Evolutionary conservation across 768 basidiomycete genomes (phyloP), one percentile per base, ranked within the genome.

Genomic region (Boletus bicolor): DNA sequence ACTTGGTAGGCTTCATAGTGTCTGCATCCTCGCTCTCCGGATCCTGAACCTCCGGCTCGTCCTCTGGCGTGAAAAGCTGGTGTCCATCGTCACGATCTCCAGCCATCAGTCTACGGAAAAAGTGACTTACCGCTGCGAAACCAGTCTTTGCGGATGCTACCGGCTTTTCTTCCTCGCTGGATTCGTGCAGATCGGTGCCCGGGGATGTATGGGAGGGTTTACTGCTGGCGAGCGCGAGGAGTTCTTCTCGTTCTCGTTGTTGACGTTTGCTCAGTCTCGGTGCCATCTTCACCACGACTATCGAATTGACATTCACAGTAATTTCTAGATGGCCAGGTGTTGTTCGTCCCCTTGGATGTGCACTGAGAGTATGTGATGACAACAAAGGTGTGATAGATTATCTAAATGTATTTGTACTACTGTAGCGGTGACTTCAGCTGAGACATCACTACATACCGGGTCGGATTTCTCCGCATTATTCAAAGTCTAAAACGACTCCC

Each of bases 211-310:
- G 36, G 5, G 59, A 52, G 0, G 67, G 70, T 19, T 61, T 66
- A 5, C 62, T 68, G 14, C 72, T 64, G 2, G 73, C 64, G 38
- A 87, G 77, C 1, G 82, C 79, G 36, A 82, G 77, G 2, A 95
- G 81, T 60, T 95, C 91, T 56, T 93, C 91, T 24, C 85, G 78
- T 64, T 93, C 91, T 44, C 93, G 76, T 65, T 94, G 90, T 70
- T 93, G 92, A 46, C 93, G 80, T 72, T 92, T 95, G 72, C 83
- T 94, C 38, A 87, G 72, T 58, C 88, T 79, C 21, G 87, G 83
- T 54, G 87, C 78, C 89, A 89, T 91, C 7, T 48, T 38, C 41
- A 49, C 38, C 35, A 15, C 24, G 17, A 7, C 46, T 44, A 41
- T 55, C 35, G 41, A n/a, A 36, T 42, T 28, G 28, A 6, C 38